Base-by-base conservation (phyloP, 2,329 filamentous ascomycete species). In the Colletotrichum graminicola region DNA sequence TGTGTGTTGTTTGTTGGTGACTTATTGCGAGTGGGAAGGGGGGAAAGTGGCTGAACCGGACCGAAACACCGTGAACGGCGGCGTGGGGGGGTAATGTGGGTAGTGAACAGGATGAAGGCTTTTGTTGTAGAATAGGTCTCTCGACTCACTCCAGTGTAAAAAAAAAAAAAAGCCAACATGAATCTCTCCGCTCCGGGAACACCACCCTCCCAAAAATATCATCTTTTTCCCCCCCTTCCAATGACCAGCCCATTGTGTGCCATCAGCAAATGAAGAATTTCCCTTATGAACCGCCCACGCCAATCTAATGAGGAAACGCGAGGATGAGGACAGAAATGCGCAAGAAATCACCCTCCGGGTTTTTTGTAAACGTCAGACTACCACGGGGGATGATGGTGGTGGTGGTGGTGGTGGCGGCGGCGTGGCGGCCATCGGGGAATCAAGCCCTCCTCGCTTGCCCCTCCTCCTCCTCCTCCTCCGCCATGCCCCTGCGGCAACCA, bases 231-330 rank as follows among this genome's bases (percentile, higher is more conserved):
- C 49, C 51, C 65, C 66, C 60, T 51, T 71, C 68, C 68, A 60
- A 60, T 71, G 67, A 72, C 81, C 81, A 78, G 80, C 83, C 82
- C 65, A 60, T 71, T 70, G 54, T 62, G 82, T 83, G 82, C 80
- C 81, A 81, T 81, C 80, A 81, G 82, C 80, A 84, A 84, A 84
- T 84, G 82, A 84, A 85, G 81, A 83, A 80, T 80, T 83, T 83
- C 82, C 84, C 80, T 77, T 77, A 81, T 83, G 82, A 84, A 85
- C 84, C 83, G 82, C 84, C 59, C 84, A 82, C 84, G 84, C 84
- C 84, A 84, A 85, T 86, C 84, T 86, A 85, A 84, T 84, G 83
- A 83, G 75, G 79, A 80, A 85, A 82, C 81, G 82, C 83, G 77
- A 82, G 82, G 82, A 85, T 81, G 84, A 84, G 82, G 80, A 83